phyloP scores from a whole-genome alignment of 129 eudicot genomes.

The Helianthus annuus region HanXRQr2.0-SUNRISE NC_035448.2:165600329-165600828 shows the following conservation, averaged over 20 bases:
- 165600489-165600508: constrained; percentile 3
- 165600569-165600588: constrained; percentile 5
- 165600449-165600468: background rate
- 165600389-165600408: background rate
- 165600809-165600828: background rate
- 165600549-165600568: constrained; percentile 7
- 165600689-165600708: background rate
- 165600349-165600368: background rate
- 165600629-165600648: constrained; percentile 4
- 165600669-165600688: constrained; percentile 1
- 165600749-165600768: background rate
- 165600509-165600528: constrained; percentile 7
- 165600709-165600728: background rate
- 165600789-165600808: background rate
- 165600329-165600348: no score
- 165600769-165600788: background rate
- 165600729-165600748: background rate
- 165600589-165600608: constrained; percentile 15
- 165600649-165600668: constrained; percentile 12
- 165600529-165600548: constrained; percentile 6
- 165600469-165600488: background rate
- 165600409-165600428: background rate
- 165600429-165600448: background rate
- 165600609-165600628: constrained; percentile 17
- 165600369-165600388: background rate